Evolutionary conservation across 768 basidiomycete genomes (phyloP), one percentile per base, ranked within the genome.

Genomic region (Peribolospora kevripleyi): DNA sequence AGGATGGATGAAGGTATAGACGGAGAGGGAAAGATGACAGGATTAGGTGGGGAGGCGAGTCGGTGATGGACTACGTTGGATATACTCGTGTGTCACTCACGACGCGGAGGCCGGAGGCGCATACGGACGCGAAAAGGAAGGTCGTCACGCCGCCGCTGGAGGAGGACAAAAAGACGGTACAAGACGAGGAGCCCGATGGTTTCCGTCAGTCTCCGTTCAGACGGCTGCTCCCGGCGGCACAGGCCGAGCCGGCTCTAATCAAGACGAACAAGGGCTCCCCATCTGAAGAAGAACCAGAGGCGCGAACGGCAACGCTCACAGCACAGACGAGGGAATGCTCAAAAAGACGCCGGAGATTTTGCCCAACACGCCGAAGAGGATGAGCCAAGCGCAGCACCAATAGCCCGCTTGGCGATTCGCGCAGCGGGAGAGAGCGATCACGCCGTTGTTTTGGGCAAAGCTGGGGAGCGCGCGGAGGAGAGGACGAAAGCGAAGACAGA

Each of bases 331-430:
- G 1, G 84, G 85, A 57, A 88, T 85, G 1, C 83, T 76, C 13
- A 88, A 74, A 68, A 88, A 83, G 47, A 85, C 76, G 0, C 84
- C 84, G 3, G 83, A 80, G 47, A 86, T 68, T 65, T 86, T 87
- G 47, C 83, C 84, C 3, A 87, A 70, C 49, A 83, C 67, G 7
- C 84, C 84, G 45, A 55, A 61, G 14, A 59, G 13, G 39, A 59
- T 39, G 25, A 59, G 25, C 37, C 86, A 83, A 57, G 65, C 65
- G 62, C 82, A 83, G 61, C 82, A 86, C 75, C 78, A 81, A 14
- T 79, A 74, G 10, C 83, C 84, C 0, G 84, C 83, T 3, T 72
- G 69, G 40, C 81, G 75, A 65, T 81, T 85, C 5, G 84, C 84
- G 60, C 84, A 86, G 0, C 82, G 78, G 0, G 85, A 86, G 57